These are phyloP conservation scores for Aspergillus unguis DNA, from an alignment of 2,329 filamentous ascomycete genomes.

Conservation along the genomic window DNA sequence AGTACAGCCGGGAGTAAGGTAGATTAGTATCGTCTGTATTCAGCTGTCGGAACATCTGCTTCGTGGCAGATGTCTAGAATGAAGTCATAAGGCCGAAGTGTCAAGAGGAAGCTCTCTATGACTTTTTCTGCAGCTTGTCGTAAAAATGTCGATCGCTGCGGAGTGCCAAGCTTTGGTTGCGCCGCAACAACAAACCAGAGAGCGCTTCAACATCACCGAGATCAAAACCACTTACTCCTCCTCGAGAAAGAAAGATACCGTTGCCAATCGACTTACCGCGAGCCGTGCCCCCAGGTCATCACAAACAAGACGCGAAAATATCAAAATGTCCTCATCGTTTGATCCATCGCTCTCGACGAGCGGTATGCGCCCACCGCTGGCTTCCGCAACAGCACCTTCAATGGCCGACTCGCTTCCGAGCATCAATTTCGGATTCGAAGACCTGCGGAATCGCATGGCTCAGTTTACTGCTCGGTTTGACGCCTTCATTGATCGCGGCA, in stretches of 20 bases:
- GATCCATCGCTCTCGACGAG: constrained; percentile 57
- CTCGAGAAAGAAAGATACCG: not conserved
- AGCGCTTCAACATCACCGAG: not conserved
- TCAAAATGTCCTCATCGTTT: constrained; percentile 47
- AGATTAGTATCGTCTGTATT: not conserved
- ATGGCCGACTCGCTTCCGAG: constrained; percentile 71
- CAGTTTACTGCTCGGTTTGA: constrained; percentile 90
- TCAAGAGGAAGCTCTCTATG: not conserved
- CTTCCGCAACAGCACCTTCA: constrained; percentile 52
- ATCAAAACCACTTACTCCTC: not conserved
- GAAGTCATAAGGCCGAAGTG: constrained; percentile 6
- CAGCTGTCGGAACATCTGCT: constrained; percentile 1
- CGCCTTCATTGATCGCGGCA: constrained; percentile 85
- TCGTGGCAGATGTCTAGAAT: constrained; percentile 5
- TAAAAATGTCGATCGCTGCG: constrained; percentile 8
- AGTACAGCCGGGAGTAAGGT: not conserved
- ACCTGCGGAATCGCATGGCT: constrained; percentile 90
- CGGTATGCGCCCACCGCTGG: constrained; percentile 51
- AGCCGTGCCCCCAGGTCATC: not conserved
- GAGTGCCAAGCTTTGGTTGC: constrained; percentile 17
- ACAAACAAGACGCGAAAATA: not conserved
- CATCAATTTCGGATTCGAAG: constrained; percentile 94
- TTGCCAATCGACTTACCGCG: not conserved
- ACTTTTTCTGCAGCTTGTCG: constrained; percentile 3
- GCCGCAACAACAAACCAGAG: constrained; percentile 11